A percentile compares a stretch with the other conserved stretches of the same genome.
Evolutionary conservation across 73 alveolate genomes (phyloP).

Genomic region (Paramecium pentaurelia): DNA sequence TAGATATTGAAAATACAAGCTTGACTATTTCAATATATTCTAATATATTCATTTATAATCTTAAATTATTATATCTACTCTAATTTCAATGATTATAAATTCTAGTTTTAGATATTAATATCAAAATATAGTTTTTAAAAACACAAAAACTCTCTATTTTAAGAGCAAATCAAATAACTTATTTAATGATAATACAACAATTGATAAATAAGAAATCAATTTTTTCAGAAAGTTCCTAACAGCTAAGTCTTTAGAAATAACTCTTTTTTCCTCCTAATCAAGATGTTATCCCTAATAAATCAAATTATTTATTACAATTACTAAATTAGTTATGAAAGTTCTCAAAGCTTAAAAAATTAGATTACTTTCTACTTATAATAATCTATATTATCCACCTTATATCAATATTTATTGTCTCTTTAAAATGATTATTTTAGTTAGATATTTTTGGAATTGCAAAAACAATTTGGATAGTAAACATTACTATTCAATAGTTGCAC

Average conservation of each 20-base stretch:
- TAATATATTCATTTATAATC: no score
- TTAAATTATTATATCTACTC: no score
- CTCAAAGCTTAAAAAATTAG: background rate
- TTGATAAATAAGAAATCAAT: background rate
- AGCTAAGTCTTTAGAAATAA: background rate
- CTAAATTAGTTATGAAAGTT: background rate
- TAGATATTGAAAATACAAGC: no score
- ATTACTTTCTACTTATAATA: background rate
- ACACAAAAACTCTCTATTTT: background rate
- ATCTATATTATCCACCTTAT: background rate
- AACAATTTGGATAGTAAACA: background rate
- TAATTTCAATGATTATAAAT: no score
- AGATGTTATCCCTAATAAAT: background rate
- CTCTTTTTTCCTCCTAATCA: no score
- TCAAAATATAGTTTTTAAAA: background rate
- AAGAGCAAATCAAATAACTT: background rate
- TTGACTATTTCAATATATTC: no score
- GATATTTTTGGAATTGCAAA: background rate
- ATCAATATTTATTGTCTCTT: background rate
- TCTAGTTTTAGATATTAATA: background rate
- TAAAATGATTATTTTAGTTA: background rate
- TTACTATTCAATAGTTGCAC: background rate
- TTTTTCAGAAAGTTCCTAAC: background rate
- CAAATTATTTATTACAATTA: no score
- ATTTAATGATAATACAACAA: no score